Percentiles rank a stretch among this genome's conserved stretches.
phyloP scores from a whole-genome alignment of 257 asterid genomes.

The Osmanthus fragrans region DNA sequence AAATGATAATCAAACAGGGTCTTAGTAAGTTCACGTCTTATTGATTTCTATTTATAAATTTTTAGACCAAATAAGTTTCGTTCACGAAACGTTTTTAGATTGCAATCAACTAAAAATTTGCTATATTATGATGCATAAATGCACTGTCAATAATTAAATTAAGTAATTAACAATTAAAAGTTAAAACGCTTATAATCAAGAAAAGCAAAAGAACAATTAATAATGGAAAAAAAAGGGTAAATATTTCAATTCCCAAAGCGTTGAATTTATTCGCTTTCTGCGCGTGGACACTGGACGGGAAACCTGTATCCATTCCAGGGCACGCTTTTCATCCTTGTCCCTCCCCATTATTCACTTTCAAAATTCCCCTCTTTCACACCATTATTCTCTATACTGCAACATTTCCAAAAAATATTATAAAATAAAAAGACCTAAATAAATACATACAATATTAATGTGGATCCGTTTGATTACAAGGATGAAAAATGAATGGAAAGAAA shows the following conservation, averaged over 20 bases:
- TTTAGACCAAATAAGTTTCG: too few relatives aligned
- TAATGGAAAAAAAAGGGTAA: background rate
- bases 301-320: constrained; percentile 49
- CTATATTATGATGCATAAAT: background rate
- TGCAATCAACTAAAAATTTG: background rate
- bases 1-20: too few relatives aligned
- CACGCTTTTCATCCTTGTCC: constrained; percentile 40
- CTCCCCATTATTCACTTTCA: constrained; percentile 15
- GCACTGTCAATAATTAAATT: background rate
- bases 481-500: too few relatives aligned
- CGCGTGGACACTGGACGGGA: constrained; percentile 46
- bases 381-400: constrained; percentile 8
- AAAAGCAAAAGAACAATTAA: constrained; percentile 25
- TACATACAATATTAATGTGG: too few relatives aligned
- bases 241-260: constrained; percentile 10
- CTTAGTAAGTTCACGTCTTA: too few relatives aligned
- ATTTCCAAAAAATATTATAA: too few relatives aligned
- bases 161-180: too few relatives aligned
- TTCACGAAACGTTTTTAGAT: too few relatives aligned
- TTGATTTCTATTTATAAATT: too few relatives aligned
- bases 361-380: background rate
- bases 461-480: too few relatives aligned
- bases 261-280: constrained; percentile 22
- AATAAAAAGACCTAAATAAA: too few relatives aligned
- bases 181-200: background rate